A percentile compares a stretch with the other conserved stretches of the same genome.
Conservation (phyloP, 805 yeast species). For the Henningerozyma blattae region DNA sequence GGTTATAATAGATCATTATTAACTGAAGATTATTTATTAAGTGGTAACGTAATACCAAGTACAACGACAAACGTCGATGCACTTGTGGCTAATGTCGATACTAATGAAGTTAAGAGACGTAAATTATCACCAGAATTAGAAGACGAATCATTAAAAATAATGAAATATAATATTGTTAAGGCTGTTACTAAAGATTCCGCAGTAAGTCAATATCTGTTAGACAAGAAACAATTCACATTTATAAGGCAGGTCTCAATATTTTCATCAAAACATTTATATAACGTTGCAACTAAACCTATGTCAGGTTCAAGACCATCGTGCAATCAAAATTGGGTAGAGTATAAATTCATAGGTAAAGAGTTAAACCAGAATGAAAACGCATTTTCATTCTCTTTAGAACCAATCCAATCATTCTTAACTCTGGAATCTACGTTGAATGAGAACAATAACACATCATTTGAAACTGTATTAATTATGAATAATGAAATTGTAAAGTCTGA, state of each 20-base stretch:
- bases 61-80: neutral
- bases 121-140: constrained; percentile 1
- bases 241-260: constrained; percentile 15
- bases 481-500: constrained; percentile 12
- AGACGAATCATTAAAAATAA: constrained; percentile 12
- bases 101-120: neutral
- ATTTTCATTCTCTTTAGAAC: constrained; percentile 19
- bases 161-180: constrained; percentile 20
- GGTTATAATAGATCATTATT: constrained; percentile 21
- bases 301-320: constrained; percentile 20
- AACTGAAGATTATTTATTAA: constrained; percentile 20
- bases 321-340: constrained; percentile 22
- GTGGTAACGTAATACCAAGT: constrained; percentile 13
- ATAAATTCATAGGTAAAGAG: constrained; percentile 15
- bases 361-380: constrained; percentile 18
- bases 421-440: constrained; percentile 9
- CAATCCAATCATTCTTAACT: constrained; percentile 21
- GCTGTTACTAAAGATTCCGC: constrained; percentile 14
- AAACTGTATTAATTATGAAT: constrained; percentile 9
- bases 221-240: constrained; percentile 12
- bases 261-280: constrained; percentile 18
- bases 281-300: constrained; percentile 19
- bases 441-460: constrained; percentile 2
- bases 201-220: constrained; percentile 13
- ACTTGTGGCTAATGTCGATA: neutral